These are phyloP conservation scores for Starmerella stigmatis DNA, from an alignment of 805 yeast genomes.

Conservation along the genomic window DNA sequence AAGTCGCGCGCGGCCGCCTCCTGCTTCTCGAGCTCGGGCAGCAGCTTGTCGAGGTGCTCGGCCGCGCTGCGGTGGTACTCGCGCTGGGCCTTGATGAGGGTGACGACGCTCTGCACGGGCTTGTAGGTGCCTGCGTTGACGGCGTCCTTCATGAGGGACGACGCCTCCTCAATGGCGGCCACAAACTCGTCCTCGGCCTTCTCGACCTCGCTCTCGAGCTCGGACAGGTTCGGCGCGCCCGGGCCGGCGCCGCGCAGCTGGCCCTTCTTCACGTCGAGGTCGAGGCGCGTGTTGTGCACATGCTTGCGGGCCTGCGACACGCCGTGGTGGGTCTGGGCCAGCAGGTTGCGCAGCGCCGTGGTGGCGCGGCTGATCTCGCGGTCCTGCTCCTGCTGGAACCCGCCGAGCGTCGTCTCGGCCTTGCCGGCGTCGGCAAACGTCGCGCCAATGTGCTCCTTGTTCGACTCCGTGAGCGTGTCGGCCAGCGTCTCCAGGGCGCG, in stretches of 20 bases:
- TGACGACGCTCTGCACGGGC: constrained; percentile 56
- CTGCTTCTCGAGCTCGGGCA: constrained; percentile 48
- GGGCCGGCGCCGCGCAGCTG: constrained; percentile 34
- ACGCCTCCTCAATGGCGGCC: constrained; percentile 80
- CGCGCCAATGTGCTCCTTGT: constrained; percentile 44
- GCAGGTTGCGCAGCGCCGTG: constrained; percentile 49
- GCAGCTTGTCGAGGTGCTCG: constrained; percentile 52
- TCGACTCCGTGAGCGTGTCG: constrained; percentile 33
- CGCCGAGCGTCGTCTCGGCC: constrained; percentile 65
- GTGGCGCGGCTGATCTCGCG: constrained; percentile 63
- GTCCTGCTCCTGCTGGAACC: constrained; percentile 74
- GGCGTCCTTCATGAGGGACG: constrained; percentile 69
- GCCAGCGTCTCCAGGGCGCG: constrained; percentile 43
- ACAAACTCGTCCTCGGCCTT: constrained; percentile 80
- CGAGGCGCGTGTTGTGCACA: constrained; percentile 68
- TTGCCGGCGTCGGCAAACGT: constrained; percentile 58
- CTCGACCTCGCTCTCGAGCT: constrained; percentile 65
- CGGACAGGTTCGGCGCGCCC: constrained; percentile 57
- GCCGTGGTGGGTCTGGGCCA: constrained; percentile 49
- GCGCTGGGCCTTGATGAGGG: constrained; percentile 66
- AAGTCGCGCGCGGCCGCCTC: constrained; percentile 21
- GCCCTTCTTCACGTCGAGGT: constrained; percentile 68
- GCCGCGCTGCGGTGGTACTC: constrained; percentile 69
- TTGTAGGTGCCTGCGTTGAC: constrained; percentile 48
- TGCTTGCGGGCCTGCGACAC: constrained; percentile 59